phyloP scores from a whole-genome alignment of 805 yeast genomes.

The Ogataea methanolica region DNA sequence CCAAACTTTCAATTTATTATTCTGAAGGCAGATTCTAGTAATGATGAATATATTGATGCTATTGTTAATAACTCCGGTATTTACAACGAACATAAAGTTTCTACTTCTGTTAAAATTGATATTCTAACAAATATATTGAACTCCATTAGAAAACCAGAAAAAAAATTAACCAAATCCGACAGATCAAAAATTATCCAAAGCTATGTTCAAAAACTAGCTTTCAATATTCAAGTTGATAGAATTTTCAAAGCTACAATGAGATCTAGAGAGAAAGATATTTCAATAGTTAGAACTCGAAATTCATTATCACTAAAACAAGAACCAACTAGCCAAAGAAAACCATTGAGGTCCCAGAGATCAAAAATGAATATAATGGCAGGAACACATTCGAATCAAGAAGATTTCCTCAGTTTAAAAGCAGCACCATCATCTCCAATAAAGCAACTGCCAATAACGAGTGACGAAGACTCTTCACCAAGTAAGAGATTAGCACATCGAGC shows the following conservation, averaged over 20 bases:
- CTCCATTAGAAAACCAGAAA: conserved; percentile 11
- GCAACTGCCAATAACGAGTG: conserved; percentile 1
- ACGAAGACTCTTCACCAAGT: no score
- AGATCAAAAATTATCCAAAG: conserved; percentile 40
- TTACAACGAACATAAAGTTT: conserved; percentile 51
- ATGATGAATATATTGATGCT: conserved; percentile 40
- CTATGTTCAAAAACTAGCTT: conserved; percentile 50
- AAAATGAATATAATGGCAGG: conserved; percentile 2
- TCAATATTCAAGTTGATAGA: conserved; percentile 61
- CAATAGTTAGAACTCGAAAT: conserved; percentile 1
- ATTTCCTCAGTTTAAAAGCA: no score
- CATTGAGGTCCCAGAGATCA: conserved; percentile 15
- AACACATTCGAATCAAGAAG: no score
- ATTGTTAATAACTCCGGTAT: conserved; percentile 44
- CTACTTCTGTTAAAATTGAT: conserved; percentile 34
- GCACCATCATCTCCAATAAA: background rate
- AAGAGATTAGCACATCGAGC: no score
- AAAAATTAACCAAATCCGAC: conserved; percentile 33
- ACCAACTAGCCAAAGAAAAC: conserved; percentile 4
- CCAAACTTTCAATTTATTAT: conserved; percentile 33
- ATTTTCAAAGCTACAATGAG: conserved; percentile 47
- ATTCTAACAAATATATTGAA: conserved; percentile 33
- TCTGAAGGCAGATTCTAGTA: conserved; percentile 37
- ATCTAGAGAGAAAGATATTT: conserved; percentile 14
- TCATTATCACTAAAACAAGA: background rate